phyloP scores from a whole-genome alignment of 495 filamentous ascomycete species.

The Xylaria cubensis region DNA sequence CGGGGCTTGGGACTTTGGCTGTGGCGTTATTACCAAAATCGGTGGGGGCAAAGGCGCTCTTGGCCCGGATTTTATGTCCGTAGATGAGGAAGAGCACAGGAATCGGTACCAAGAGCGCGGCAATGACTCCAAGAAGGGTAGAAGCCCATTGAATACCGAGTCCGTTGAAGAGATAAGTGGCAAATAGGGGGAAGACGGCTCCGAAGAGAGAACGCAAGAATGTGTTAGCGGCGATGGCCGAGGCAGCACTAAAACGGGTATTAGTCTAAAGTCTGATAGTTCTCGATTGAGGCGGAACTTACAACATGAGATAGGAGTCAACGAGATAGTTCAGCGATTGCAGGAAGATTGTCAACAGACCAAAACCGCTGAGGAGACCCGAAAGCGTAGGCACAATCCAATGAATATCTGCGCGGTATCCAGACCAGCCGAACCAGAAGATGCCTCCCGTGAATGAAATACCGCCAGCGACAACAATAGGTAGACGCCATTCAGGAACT shows the following conservation, averaged over 20 bases:
- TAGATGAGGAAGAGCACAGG: conserved; percentile 71
- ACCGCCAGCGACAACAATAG: conserved; percentile 78
- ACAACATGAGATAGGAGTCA: conserved; percentile 88
- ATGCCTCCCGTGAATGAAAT: conserved; percentile 75
- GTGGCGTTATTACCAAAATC: conserved; percentile 30
- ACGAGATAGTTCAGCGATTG: conserved; percentile 87
- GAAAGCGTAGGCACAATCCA: conserved; percentile 85
- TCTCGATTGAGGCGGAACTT: conserved; percentile 39
- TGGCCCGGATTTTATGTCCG: conserved; percentile 68
- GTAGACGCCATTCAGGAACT: conserved; percentile 86
- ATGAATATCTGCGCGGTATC: conserved; percentile 66
- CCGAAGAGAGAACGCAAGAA: conserved; percentile 81
- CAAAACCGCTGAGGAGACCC: conserved; percentile 64
- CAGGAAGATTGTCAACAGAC: conserved; percentile 81
- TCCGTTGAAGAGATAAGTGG: conserved; percentile 77
- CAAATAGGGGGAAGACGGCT: conserved; percentile 83
- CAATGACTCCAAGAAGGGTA: conserved; percentile 78
- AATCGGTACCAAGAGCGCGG: conserved; percentile 72
- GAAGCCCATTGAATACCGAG: conserved; percentile 80
- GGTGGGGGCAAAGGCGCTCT: conserved; percentile 73
- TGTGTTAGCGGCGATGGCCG: conserved; percentile 88
- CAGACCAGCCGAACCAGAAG: conserved; percentile 90
- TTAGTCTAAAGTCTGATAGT: conserved; percentile 1
- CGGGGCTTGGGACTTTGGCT: conserved; percentile 18
- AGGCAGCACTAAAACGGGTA: conserved; percentile 65